These are phyloP conservation scores for Candida pini DNA, from an alignment of 805 yeast species.

Conservation along the genomic window DNA sequence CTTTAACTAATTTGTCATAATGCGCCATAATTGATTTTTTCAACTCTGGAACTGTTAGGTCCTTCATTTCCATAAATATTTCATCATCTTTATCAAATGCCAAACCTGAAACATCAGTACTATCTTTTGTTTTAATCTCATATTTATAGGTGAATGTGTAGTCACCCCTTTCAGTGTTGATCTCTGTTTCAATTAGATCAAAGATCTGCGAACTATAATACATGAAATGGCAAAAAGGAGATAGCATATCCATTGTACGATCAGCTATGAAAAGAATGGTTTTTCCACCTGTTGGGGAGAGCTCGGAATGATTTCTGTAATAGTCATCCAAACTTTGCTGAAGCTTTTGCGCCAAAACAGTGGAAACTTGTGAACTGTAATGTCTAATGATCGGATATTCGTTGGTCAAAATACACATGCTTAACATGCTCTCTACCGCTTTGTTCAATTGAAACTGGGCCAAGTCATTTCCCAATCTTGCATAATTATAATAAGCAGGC, in stretches of 20 bases:
- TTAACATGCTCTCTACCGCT: constrained; percentile 62
- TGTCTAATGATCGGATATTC: constrained; percentile 86
- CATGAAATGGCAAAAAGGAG: constrained; percentile 86
- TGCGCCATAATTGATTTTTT: constrained; percentile 17
- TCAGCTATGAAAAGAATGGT: constrained; percentile 75
- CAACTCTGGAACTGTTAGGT: constrained; percentile 23
- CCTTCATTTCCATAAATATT: constrained; percentile 20
- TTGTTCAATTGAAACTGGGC: constrained; percentile 51
- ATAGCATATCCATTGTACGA: constrained; percentile 74
- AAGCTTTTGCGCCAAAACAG: constrained; percentile 60
- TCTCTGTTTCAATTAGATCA: constrained; percentile 43
- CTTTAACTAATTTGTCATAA: constrained; percentile 18
- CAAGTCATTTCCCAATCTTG: constrained; percentile 53
- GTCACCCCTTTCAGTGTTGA: constrained; percentile 22
- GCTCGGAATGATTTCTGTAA: constrained; percentile 61
- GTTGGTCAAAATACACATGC: constrained; percentile 71
- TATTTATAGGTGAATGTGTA: constrained; percentile 23
- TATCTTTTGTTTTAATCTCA: constrained; percentile 23
- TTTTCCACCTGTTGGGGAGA: constrained; percentile 44
- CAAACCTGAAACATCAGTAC: constrained; percentile 19
- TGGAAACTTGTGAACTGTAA: constrained; percentile 49
- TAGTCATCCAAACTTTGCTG: constrained; percentile 71
- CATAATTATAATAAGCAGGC: constrained; percentile 71
- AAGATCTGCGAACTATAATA: constrained; percentile 88
- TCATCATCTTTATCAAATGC: constrained; percentile 23